phyloP scores from a whole-genome alignment of 768 basidiomycete species.

The Dacryopinax spathularia region DNA sequence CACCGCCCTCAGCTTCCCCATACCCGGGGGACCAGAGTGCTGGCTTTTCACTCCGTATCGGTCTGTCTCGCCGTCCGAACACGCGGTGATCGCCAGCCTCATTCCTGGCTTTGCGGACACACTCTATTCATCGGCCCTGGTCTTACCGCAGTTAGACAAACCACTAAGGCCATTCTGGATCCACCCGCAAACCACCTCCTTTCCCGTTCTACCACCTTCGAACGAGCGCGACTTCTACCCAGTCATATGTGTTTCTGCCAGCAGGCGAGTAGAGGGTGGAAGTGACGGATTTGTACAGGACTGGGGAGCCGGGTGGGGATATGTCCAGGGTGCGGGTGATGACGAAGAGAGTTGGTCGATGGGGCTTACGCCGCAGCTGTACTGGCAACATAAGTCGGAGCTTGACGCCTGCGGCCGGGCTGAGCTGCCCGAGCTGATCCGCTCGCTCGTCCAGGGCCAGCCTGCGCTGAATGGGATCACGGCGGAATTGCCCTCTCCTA shows the following conservation, averaged over 20 bases:
- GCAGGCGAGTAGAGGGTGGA: conserved; percentile 48
- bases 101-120: conserved; percentile 53
- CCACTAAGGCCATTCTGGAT: conserved; percentile 84
- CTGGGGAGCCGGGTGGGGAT: conserved; percentile 53
- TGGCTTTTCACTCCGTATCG: conserved; percentile 57
- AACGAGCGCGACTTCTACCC: conserved; percentile 37
- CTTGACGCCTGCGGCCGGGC: conserved; percentile 38
- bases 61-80: conserved; percentile 37
- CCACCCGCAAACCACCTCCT: conserved; percentile 48
- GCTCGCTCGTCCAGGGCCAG: neutral
- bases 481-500: neutral
- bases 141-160: conserved; percentile 39
- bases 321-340: conserved; percentile 89
- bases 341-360: conserved; percentile 87
- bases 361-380: conserved; percentile 62
- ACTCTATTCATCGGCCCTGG: conserved; percentile 54
- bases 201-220: conserved; percentile 30
- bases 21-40: conserved; percentile 37
- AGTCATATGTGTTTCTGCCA: conserved; percentile 76
- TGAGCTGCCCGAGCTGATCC: conserved; percentile 37
- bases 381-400: conserved; percentile 44
- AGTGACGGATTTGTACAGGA: conserved; percentile 30
- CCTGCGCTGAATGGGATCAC: neutral
- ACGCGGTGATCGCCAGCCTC: conserved; percentile 52
- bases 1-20: conserved; percentile 31